Evolutionary conservation across 345 rosid species (phyloP), one percentile per base, ranked within the genome.

Genomic region (Zanthoxylum bungeanum): DNA sequence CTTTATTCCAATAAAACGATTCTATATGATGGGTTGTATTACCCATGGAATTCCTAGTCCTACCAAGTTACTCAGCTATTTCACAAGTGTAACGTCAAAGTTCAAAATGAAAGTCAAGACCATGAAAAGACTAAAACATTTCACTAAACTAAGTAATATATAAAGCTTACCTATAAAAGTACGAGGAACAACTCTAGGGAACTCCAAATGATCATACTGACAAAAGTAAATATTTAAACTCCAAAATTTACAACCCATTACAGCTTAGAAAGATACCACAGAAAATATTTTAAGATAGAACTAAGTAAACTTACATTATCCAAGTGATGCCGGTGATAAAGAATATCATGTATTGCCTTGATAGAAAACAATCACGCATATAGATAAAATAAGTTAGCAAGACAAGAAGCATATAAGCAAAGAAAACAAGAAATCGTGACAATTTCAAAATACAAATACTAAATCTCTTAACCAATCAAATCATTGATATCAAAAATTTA

Each of bases 101-200:
- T 17, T 3, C 40, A 58, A 30, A 7, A 11, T 31, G 36, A 31
- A 47, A 47, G 28, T 2, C 3, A 47, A 50, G 46, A 72, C 21
- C 12, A 10, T 0, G 17, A 44, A 24, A 25, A 25, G 66, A 72
- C 24, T 28, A 19, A 60, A 57, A 57, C 31, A 19, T 55, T 17
- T 40, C 19, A 9, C 0, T 14, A 63, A 58, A 44, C 21, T 28
- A 40, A 11, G 0, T 33, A 24, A 14, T 16, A 53, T 7, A 44
- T 12, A 14, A 22, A 71, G 47, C 73, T 66, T 79, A 89, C 98
- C 98, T 0, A 92, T 84, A 65, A 95, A 95, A 73, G 99, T 90
- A 71, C 98, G 98, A 75, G 97, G 98, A 71, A 95, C 98, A 72
- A 95, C 98, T 74, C 99, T 98, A 51, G 99, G 91, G 79, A 92